Conservation (phyloP, 768 basidiomycete genomes). For the Ramaria sp. region DNA sequence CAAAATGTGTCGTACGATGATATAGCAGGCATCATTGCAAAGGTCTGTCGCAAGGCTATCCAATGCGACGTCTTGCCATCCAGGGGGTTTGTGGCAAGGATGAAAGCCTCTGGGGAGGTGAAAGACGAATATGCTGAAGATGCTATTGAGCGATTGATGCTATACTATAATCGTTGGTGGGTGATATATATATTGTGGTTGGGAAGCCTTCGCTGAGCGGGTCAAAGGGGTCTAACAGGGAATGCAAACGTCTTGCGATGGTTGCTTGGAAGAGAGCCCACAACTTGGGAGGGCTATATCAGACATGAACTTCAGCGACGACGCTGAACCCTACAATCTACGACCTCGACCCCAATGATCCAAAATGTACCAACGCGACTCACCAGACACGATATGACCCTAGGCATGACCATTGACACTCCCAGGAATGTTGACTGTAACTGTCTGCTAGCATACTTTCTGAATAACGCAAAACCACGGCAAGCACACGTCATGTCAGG, state of each 20-base stretch:
- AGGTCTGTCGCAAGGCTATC: constrained; percentile 11
- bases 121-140: constrained; percentile 16
- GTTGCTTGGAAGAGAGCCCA: neutral
- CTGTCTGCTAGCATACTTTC: too few relatives aligned
- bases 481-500: constrained; percentile 10
- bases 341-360: too few relatives aligned
- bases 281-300: too few relatives aligned
- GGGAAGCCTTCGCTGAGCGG: neutral
- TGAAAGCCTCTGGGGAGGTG: constrained; percentile 6
- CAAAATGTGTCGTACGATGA: constrained; percentile 20
- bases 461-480: neutral
- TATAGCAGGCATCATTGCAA: constrained; percentile 17
- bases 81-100: constrained; percentile 11
- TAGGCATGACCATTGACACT: too few relatives aligned
- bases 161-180: too few relatives aligned
- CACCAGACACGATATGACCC: too few relatives aligned
- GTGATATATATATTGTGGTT: neutral
- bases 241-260: neutral
- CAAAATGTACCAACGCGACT: too few relatives aligned
- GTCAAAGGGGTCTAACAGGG: neutral
- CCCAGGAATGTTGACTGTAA: too few relatives aligned
- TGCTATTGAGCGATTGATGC: constrained; percentile 19
- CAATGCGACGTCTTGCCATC: constrained; percentile 13
- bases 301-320: too few relatives aligned
- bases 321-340: too few relatives aligned